phyloP scores from a whole-genome alignment of 306 rosid species.

The Geum urbanum region DNA sequence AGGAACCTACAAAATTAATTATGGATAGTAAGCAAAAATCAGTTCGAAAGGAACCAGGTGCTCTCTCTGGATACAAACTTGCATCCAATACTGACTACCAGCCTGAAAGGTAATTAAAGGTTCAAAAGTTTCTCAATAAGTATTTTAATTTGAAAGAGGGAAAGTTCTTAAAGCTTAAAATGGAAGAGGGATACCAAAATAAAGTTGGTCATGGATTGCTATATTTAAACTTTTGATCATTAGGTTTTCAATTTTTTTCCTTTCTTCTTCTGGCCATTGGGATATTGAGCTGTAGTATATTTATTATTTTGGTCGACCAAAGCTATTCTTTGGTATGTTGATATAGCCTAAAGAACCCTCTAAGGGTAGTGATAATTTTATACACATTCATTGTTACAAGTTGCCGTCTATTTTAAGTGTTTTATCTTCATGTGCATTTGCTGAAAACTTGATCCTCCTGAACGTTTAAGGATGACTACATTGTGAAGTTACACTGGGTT shows the following conservation, averaged over 20 bases:
- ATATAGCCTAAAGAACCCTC: not conserved
- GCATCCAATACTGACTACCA: conserved; percentile 74
- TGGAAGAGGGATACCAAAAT: not conserved
- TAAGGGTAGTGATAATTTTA: not conserved
- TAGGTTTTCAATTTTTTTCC: not conserved
- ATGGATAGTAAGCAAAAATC: conserved; percentile 48
- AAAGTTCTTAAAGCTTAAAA: not conserved
- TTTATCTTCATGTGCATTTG: not conserved
- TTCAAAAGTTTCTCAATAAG: not conserved
- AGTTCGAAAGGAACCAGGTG: conserved; percentile 42
- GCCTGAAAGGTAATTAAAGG: conserved; percentile 59
- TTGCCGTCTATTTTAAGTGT: not conserved
- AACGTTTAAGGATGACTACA: not conserved
- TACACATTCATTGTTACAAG: not conserved
- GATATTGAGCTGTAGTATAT: not conserved
- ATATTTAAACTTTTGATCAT: not conserved
- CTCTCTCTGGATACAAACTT: conserved; percentile 72
- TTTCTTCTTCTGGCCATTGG: not conserved
- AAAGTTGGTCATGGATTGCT: not conserved
- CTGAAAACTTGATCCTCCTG: not conserved
- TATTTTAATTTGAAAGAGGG: not conserved
- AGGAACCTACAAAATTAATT: conserved; percentile 59
- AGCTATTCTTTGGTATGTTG: not conserved
- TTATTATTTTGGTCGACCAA: not conserved
- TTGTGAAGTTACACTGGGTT: not conserved